Base-by-base conservation (phyloP, 306 rosid genomes). In the Glycine tomentella region DNA sequence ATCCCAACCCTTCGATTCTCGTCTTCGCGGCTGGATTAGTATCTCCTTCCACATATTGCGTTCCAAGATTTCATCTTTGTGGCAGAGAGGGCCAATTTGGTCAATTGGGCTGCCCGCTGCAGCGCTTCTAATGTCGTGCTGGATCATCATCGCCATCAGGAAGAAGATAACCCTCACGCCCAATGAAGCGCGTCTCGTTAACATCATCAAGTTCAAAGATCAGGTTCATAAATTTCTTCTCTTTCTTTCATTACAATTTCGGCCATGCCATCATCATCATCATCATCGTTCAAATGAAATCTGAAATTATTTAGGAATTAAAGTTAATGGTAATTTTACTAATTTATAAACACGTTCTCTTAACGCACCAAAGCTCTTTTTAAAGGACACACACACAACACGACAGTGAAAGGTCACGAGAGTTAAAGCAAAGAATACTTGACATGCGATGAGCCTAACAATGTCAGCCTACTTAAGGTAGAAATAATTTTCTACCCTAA, bases 181-280 rank as follows among this genome's bases (percentile, higher is more conserved):
- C 48, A 62, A 78, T 68, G 81, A 85, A 20, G 55, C 75, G 42
- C 83, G 80, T 51, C 80, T 87, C 51, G 65, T 68, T 56, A n/a
- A 51, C 70, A 81, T 83, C 58, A 59, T 92, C 17, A 75, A 79
- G 36, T 85, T 88, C 78, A 94, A 87, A 84, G 97, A 94, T 6
- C 77, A 77, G 97, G 98, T 94, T 84, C 3, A 87, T 31, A 31
- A 62, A 4, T 4, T 42, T 42, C 45, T 3, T 42, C 45, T 42
- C 46, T 42, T 42, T 42, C 46, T 42, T 42, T 42, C 46, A 42
- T 36, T 25, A 25, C 31, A 25, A 25, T 25, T 25, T 25, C 31
- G 31, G 31, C 31, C 31, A 25, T 25, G 31, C 31, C 31, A 25
- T 25, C 31, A 25, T 25, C 31, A 25, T 25, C 31, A 1, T 25